Base-by-base conservation (phyloP, 306 rosid genomes). In the Crotalaria pallida region DNA sequence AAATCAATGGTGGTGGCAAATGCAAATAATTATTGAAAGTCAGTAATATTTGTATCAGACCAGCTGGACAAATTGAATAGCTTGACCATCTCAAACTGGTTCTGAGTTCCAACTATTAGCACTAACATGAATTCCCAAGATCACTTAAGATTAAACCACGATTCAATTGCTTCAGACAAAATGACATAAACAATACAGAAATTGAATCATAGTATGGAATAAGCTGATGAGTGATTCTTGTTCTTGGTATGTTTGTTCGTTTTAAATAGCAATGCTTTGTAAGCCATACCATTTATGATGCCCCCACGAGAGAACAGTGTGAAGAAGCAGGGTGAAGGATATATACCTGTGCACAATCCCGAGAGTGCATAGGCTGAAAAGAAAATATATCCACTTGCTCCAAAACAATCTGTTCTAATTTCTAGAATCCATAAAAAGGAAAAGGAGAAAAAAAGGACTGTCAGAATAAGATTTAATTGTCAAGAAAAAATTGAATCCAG, bases 331-430 rank as follows among this genome's bases (percentile, higher is more conserved):
- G 17, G 17, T 40, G 10, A 48, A 67, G 34, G 56, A 22, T 38
- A 21, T 44, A 17, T 76, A 94, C 98, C 97, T 87, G 98, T 51
- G 88, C 67, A 79, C 98, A 94, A 80, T 88, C 98, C 51, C 87
- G 84, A 64, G 89, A 73, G 78, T 90, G 96, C 95, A 88, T 90
- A 66, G 98, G 96, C 73, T 84, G 89, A 81, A 94, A 90, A 73
- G 92, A 82, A 81, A 81, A 88, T 51, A 87, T 85, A 72, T 94
- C 97, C 58, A 77, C 84, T 77, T 79, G 79, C 72, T 77, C 80
- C 86, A 67, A 76, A 66, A 90, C 96, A 73, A 94, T 80, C 74
- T 79, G 87, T 67, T 94, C 89, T 72, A 94, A 58, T 90, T 84
- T 88, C 98, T 94, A 77, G 72, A 78, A 69, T 58, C 29, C 74